phyloP scores from a whole-genome alignment of 805 yeast species.

The Barnettozyma siamensis region DNA sequence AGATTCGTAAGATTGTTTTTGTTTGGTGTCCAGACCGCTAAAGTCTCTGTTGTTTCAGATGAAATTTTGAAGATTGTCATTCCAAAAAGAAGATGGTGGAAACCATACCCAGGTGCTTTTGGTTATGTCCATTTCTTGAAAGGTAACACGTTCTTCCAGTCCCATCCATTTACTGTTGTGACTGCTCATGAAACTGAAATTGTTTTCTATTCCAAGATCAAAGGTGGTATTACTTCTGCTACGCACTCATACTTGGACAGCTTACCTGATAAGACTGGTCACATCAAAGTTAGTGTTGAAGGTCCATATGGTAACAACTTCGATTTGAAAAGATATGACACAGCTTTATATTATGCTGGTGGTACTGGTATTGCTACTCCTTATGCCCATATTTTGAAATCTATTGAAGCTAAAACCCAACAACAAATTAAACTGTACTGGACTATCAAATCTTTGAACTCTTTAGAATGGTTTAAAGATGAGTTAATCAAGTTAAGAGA shows the following conservation, averaged over 20 bases:
- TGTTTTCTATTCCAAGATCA: constrained; percentile 43
- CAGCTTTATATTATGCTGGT: constrained; percentile 41
- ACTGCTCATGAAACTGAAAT: constrained; percentile 35
- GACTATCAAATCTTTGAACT: constrained; percentile 51
- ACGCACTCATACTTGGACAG: constrained; percentile 25
- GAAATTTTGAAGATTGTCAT: constrained; percentile 38
- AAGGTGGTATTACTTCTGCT: constrained; percentile 43
- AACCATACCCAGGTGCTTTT: constrained; percentile 49
- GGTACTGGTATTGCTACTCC: constrained; percentile 51
- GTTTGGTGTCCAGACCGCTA: constrained; percentile 23
- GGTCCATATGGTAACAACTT: constrained; percentile 54
- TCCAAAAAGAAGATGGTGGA: constrained; percentile 42
- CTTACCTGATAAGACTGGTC: constrained; percentile 21
- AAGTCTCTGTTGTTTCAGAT: constrained; percentile 28
- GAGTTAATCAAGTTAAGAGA: constrained; percentile 34
- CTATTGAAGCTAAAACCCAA: constrained; percentile 14
- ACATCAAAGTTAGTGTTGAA: constrained; percentile 41
- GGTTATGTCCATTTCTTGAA: constrained; percentile 53
- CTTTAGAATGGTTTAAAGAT: constrained; percentile 45
- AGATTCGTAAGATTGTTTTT: constrained; percentile 28
- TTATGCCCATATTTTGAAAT: constrained; percentile 34
- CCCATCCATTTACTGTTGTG: constrained; percentile 66
- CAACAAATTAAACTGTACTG: constrained; percentile 50
- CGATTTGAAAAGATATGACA: constrained; percentile 33
- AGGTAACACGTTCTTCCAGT: constrained; percentile 53